phyloP scores from a whole-genome alignment of 805 yeast species.

The Myxozyma mucilagina region DNA sequence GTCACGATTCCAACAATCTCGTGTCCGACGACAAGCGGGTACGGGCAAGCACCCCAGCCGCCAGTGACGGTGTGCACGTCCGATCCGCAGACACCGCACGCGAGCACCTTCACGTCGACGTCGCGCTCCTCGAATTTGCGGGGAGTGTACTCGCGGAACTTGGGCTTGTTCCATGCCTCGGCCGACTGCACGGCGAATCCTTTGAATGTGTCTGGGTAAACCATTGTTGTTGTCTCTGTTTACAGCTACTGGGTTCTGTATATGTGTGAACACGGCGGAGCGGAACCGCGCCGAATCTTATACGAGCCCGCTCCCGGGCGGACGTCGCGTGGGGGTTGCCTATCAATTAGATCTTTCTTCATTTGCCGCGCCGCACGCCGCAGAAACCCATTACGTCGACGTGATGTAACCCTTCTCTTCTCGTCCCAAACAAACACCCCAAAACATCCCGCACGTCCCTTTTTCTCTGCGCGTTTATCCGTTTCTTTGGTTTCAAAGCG shows the following conservation, averaged over 20 bases:
- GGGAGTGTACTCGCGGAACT: constrained; percentile 32
- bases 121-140: constrained; percentile 37
- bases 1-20: constrained; percentile 39
- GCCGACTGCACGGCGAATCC: constrained; percentile 52
- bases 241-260: neutral
- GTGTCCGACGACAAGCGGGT: constrained; percentile 51
- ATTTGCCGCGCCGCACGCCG: neutral
- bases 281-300: neutral
- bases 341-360: neutral
- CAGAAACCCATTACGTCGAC: too few species aligned
- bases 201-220: constrained; percentile 57
- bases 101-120: constrained; percentile 44
- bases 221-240: constrained; percentile 23
- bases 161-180: constrained; percentile 25
- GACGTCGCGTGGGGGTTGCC: neutral
- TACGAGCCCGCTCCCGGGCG: too few species aligned
- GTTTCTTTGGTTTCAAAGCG: too few species aligned
- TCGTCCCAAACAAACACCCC: neutral
- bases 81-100: constrained; percentile 58
- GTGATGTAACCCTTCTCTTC: too few species aligned
- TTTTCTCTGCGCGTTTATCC: too few species aligned
- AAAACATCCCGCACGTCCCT: neutral
- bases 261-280: neutral
- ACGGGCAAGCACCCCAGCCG: constrained; percentile 49
- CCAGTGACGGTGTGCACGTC: constrained; percentile 55